These are phyloP conservation scores for Auricularia auricula-judae DNA, from an alignment of 768 basidiomycete species.

Conservation along the genomic window DNA sequence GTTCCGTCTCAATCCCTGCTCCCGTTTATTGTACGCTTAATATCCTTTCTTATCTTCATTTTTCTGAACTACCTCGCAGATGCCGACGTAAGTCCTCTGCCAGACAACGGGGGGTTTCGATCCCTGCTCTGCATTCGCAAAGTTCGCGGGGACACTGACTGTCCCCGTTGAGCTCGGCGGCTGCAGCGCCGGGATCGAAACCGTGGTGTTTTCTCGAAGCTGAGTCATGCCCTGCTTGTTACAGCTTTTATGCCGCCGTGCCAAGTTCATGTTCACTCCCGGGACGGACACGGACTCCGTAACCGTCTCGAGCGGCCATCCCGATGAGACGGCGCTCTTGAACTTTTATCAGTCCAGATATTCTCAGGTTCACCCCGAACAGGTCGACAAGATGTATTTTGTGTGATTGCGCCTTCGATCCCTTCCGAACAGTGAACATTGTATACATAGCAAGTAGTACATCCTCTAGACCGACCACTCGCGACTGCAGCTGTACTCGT, in stretches of 20 bases:
- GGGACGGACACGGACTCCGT: background rate
- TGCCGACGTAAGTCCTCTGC: background rate
- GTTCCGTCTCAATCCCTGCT: slow-evolving; percentile 47
- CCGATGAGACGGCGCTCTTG: background rate
- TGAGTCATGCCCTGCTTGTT: background rate
- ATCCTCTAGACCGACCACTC: too few relatives aligned
- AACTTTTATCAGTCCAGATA: background rate
- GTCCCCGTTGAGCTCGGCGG: background rate
- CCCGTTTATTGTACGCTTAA: slow-evolving; percentile 44
- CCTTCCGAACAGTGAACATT: too few relatives aligned
- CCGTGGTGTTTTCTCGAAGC: background rate
- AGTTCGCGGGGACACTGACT: background rate
- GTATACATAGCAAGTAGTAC: too few relatives aligned
- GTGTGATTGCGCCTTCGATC: background rate
- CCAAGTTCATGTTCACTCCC: background rate
- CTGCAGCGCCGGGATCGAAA: background rate
- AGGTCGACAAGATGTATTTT: background rate
- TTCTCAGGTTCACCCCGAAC: background rate
- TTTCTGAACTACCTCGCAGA: background rate
- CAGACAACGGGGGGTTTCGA: background rate
- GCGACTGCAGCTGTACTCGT: too few relatives aligned
- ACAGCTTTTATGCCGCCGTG: background rate
- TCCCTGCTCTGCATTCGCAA: background rate
- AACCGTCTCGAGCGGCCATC: background rate
- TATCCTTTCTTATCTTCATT: background rate